These are phyloP conservation scores for Alternaria incomplexa DNA, from an alignment of 2,329 filamentous ascomycete species.

Conservation along the genomic window DNA sequence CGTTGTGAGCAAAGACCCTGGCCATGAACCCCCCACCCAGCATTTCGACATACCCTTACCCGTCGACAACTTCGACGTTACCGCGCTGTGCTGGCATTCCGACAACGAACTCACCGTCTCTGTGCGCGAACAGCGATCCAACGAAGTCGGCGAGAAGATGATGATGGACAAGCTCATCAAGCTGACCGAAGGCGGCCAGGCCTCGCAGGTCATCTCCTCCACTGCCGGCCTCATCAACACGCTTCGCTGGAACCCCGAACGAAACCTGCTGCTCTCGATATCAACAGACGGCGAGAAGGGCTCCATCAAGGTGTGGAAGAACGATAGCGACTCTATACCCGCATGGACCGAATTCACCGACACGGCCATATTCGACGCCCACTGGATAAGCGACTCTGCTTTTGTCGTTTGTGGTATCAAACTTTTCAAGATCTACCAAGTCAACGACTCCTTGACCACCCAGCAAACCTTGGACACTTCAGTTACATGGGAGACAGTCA, in stretches of 20 bases:
- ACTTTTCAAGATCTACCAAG: slow-evolving; percentile 48
- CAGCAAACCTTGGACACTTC: slow-evolving; percentile 41
- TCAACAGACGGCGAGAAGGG: slow-evolving; percentile 49
- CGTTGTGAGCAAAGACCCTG: slow-evolving; percentile 25
- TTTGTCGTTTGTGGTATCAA: slow-evolving; percentile 54
- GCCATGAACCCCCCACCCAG: slow-evolving; percentile 11
- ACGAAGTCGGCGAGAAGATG: slow-evolving; percentile 47
- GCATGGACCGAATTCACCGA: slow-evolving; percentile 52
- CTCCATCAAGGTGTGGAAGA: slow-evolving; percentile 49
- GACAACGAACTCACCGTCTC: slow-evolving; percentile 43
- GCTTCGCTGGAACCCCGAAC: slow-evolving; percentile 44
- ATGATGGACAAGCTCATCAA: slow-evolving; percentile 47
- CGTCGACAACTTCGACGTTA: slow-evolving; percentile 42
- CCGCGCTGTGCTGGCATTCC: slow-evolving; percentile 46
- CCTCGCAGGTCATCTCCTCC: slow-evolving; percentile 44
- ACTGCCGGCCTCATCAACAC: slow-evolving; percentile 47
- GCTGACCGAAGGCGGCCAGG: slow-evolving; percentile 36
- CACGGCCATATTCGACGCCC: slow-evolving; percentile 51
- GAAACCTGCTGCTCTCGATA: slow-evolving; percentile 44
- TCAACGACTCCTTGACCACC: slow-evolving; percentile 34
- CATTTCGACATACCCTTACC: slow-evolving; percentile 37
- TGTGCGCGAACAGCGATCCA: slow-evolving; percentile 42
- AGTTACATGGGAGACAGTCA: slow-evolving; percentile 47
- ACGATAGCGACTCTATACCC: slow-evolving; percentile 45
- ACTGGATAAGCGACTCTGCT: slow-evolving; percentile 51